Conservation (phyloP, 805 yeast genomes). For the Pichia insulana region DNA sequence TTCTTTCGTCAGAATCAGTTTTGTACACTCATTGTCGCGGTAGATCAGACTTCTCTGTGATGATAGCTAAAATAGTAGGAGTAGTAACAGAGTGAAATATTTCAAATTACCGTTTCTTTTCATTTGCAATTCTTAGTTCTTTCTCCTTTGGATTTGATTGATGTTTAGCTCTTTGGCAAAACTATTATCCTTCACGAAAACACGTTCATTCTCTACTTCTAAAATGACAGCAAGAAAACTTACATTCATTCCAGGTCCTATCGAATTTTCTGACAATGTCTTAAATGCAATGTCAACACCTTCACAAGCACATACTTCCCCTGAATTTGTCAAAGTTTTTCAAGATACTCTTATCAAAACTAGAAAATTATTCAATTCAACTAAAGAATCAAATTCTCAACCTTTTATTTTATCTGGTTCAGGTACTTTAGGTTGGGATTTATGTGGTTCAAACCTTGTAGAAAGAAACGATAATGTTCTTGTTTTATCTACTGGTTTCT, state of each 20-base stretch:
- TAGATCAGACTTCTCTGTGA: too few relatives aligned
- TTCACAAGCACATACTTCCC: constrained; percentile 83
- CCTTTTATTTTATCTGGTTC: constrained; percentile 81
- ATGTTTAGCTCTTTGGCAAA: not conserved
- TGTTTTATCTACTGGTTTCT: constrained; percentile 84
- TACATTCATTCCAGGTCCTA: constrained; percentile 31
- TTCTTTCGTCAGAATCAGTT: too few relatives aligned
- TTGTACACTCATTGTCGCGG: too few relatives aligned
- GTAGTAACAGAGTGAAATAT: too few relatives aligned
- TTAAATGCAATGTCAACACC: constrained; percentile 74
- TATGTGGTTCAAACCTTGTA: constrained; percentile 70
- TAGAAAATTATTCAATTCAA: constrained; percentile 66
- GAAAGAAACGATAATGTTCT: constrained; percentile 60
- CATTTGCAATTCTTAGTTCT: too few relatives aligned
- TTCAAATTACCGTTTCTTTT: too few relatives aligned
- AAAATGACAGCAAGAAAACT: constrained; percentile 24
- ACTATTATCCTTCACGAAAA: not conserved
- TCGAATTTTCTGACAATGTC: constrained; percentile 62
- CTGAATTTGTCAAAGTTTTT: constrained; percentile 70
- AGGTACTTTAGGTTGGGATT: constrained; percentile 94
- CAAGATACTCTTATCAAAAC: constrained; percentile 58
- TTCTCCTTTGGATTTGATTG: too few relatives aligned
- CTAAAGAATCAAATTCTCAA: constrained; percentile 54
- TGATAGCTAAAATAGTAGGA: too few relatives aligned
- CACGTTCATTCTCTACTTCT: not conserved